A percentile compares a stretch with the other conserved stretches of the same genome.
phyloP scores from a whole-genome alignment of 768 basidiomycete species.

The Boletus reticuloceps region DNA sequence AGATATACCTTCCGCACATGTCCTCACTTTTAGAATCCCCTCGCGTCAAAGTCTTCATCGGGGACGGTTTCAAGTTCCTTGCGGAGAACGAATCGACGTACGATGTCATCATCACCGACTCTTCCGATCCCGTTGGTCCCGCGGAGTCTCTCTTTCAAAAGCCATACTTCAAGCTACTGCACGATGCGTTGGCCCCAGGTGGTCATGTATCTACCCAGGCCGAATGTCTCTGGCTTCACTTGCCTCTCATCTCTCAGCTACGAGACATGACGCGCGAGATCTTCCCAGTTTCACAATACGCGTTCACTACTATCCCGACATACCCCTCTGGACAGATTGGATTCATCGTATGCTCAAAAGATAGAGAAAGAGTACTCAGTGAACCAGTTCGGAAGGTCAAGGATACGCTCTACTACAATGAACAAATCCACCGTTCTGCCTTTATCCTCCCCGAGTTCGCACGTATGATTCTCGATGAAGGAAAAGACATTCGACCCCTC shows the following conservation, averaged over 20 bases:
- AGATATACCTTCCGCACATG: conserved; percentile 93
- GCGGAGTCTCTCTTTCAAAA: conserved; percentile 93
- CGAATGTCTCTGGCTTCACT: conserved; percentile 94
- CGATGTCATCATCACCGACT: conserved; percentile 99
- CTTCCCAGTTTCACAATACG: conserved; percentile 86
- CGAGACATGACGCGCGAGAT: conserved; percentile 63
- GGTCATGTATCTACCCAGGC: conserved; percentile 95
- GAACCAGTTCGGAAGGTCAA: conserved; percentile 71
- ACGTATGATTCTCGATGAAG: conserved; percentile 69
- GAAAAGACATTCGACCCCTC: conserved; percentile 65
- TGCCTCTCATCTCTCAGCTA: conserved; percentile 79
- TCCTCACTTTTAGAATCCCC: conserved; percentile 75
- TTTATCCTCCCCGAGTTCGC: conserved; percentile 95
- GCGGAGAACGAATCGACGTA: conserved; percentile 82
- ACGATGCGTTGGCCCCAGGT: conserved; percentile 84
- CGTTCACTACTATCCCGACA: conserved; percentile 94
- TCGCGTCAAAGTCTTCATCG: conserved; percentile 81
- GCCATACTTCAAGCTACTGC: conserved; percentile 93
- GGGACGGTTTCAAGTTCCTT: conserved; percentile 97
- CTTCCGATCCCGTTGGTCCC: conserved; percentile 96
- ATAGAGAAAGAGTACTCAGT: conserved; percentile 62
- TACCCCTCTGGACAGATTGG: conserved; percentile 99
- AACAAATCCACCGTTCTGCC: conserved; percentile 72
- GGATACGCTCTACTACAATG: conserved; percentile 82
- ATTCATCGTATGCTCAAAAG: conserved; percentile 86